A percentile compares a stretch with the other conserved stretches of the same genome.
Evolutionary conservation across 257 asterid genomes (phyloP).

Genomic region (Jacaranda mimosifolia): DNA sequence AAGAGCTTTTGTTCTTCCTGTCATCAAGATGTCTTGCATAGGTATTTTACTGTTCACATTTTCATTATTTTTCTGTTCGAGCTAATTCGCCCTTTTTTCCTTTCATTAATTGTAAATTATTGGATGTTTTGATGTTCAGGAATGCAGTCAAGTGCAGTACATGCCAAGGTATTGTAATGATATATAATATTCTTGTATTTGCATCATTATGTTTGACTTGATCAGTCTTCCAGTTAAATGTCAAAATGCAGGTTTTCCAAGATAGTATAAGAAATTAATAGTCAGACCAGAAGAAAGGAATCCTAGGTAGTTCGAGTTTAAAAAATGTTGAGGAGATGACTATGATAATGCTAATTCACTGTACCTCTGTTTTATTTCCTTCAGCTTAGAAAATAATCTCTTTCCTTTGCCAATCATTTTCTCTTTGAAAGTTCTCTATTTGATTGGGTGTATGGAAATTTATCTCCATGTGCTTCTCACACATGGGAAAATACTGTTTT

Average conservation of each 20-base stretch:
- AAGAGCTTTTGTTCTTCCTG: conserved; percentile 59
- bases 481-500: not conserved
- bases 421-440: not conserved
- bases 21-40: conserved; percentile 49
- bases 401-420: not conserved
- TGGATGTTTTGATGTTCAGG: conserved; percentile 48
- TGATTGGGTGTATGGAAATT: not conserved
- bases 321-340: not conserved
- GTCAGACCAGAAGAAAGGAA: no score
- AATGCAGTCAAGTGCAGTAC: conserved; percentile 65
- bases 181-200: conserved; percentile 10
- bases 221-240: no score
- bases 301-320: not conserved
- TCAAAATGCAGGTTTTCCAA: not conserved
- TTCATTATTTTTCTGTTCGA: not conserved
- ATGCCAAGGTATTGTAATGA: conserved; percentile 64
- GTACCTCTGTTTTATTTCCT: not conserved
- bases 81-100: conserved; percentile 2
- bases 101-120: conserved; percentile 18
- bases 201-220: not conserved
- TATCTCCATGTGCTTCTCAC: not conserved
- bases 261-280: no score
- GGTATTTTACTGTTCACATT: conserved; percentile 47
- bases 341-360: not conserved
- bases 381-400: not conserved